These are phyloP conservation scores for Physcomitrellopsis africana DNA, from an alignment of 225 moss, liverwort and hornwort species.

Conservation along the genomic window DNA sequence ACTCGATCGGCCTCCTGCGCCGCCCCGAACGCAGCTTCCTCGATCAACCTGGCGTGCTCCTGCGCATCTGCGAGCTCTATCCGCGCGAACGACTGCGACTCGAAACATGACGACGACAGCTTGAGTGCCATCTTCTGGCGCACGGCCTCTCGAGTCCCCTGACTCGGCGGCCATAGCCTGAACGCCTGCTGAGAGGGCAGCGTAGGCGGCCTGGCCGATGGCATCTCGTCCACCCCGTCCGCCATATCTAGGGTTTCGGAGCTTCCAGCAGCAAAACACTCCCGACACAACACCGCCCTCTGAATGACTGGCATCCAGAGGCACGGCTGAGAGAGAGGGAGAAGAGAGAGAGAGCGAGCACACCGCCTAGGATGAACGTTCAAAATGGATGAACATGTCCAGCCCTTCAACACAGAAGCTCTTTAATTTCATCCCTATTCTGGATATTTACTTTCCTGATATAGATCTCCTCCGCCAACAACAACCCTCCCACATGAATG, in stretches of 20 bases:
- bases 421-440: no score
- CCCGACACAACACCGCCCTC: slow-evolving; percentile 12
- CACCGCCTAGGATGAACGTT: no score
- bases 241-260: slow-evolving; percentile 52
- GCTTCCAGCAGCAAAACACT: not conserved
- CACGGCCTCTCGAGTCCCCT: slow-evolving; percentile 73
- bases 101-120: slow-evolving; percentile 62
- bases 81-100: slow-evolving; percentile 61
- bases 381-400: no score
- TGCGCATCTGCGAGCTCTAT: slow-evolving; percentile 69
- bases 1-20: slow-evolving; percentile 62
- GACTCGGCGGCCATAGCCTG: slow-evolving; percentile 91
- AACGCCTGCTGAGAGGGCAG: slow-evolving; percentile 38
- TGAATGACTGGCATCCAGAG: not conserved
- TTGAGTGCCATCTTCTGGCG: slow-evolving; percentile 88
- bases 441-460: no score
- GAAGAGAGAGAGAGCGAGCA: no score
- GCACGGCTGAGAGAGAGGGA: no score
- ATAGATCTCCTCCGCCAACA: no score
- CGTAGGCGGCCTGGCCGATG: slow-evolving; percentile 22
- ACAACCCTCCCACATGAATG: no score
- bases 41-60: slow-evolving; percentile 73
- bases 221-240: slow-evolving; percentile 30
- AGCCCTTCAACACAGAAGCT: no score
- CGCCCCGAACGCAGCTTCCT: slow-evolving; percentile 75